Evolutionary conservation across 805 yeast genomes (phyloP).

Genomic region (Nakazawaea pomicola): DNA sequence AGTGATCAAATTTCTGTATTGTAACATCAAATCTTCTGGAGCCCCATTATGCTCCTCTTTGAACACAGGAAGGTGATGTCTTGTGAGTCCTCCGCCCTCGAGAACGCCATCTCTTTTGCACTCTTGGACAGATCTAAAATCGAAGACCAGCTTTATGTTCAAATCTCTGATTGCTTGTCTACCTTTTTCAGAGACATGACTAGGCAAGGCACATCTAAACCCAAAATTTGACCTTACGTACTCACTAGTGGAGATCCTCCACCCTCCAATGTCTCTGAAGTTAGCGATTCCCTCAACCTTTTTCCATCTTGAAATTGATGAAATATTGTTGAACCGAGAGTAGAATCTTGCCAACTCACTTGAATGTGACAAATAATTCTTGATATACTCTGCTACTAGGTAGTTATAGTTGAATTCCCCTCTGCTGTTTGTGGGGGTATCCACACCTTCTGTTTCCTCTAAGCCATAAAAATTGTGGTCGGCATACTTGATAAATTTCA

Average conservation of each 20-base stretch:
- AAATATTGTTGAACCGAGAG: constrained; percentile 28
- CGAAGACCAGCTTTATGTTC: constrained; percentile 54
- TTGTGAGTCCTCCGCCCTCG: constrained; percentile 37
- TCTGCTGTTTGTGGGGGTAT: constrained; percentile 38
- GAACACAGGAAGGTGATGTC: constrained; percentile 57
- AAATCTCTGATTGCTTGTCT: constrained; percentile 32
- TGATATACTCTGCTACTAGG: constrained; percentile 43
- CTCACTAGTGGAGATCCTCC: constrained; percentile 35
- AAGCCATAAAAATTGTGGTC: constrained; percentile 78
- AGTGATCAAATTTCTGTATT: constrained; percentile 48
- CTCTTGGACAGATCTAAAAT: constrained; percentile 62
- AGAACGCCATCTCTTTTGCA: constrained; percentile 40
- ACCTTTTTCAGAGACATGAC: constrained; percentile 49
- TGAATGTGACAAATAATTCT: constrained; percentile 37
- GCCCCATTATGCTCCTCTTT: constrained; percentile 43
- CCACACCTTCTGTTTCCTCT: constrained; percentile 30
- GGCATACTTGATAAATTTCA: constrained; percentile 59
- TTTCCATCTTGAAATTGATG: constrained; percentile 52
- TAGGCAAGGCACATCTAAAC: constrained; percentile 62
- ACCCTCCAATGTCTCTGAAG: constrained; percentile 81
- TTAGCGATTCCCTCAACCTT: constrained; percentile 62
- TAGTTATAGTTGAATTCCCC: constrained; percentile 55
- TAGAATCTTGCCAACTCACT: constrained; percentile 52
- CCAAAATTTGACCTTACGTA: constrained; percentile 49
- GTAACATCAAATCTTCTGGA: constrained; percentile 57